Evolutionary conservation across 768 basidiomycete species (phyloP), one percentile per base, ranked within the genome.

Genomic region (Jaapia argillacea): DNA sequence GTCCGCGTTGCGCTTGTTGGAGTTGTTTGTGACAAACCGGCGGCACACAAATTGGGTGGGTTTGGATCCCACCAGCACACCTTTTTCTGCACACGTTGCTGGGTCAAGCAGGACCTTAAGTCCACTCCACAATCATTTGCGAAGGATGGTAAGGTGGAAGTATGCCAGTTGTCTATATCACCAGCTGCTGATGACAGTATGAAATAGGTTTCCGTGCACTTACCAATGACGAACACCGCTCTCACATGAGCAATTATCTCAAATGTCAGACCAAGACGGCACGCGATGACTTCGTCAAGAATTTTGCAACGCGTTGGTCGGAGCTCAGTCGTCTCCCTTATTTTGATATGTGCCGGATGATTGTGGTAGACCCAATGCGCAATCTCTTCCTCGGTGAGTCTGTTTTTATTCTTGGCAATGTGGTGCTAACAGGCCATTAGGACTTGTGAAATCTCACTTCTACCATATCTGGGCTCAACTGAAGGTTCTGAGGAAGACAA

Each of bases 21-120:
- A 0, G 48, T 69, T 6, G 48, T 60, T 4, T 69, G 66, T 36
- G 60, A 66, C 41, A 64, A 67, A 37, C 66, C 65, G 1, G 67
- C 65, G 2, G 61, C 60, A 0, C 60, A 62, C 41, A 67, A 67
- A 39, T 16, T 63, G 0, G 55, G 52, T 3, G 60, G 61, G 0
- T 63, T 57, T 37, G 60, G 55, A 0, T 54, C 58, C 0, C 61
- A 62, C 36, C 36, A 41, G 0, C 66, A 66, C 35, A 59, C 46
- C 2, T 56, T 53, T 25, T 62, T 65, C 38, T 68, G 65, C 42
- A 63, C 60, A 0, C 43, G 43, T 2, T 66, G 65, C 47, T 64
- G 62, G 61, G 57, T 67, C 24, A 40, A 16, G 0, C 54, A 61
- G 25, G 41, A 12, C 0, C 36, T 51, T 3, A 63, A 62, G 42